Evolutionary conservation across 139 green algal species (phyloP).

Genomic region (Monoraphidium neglectum): DNA sequence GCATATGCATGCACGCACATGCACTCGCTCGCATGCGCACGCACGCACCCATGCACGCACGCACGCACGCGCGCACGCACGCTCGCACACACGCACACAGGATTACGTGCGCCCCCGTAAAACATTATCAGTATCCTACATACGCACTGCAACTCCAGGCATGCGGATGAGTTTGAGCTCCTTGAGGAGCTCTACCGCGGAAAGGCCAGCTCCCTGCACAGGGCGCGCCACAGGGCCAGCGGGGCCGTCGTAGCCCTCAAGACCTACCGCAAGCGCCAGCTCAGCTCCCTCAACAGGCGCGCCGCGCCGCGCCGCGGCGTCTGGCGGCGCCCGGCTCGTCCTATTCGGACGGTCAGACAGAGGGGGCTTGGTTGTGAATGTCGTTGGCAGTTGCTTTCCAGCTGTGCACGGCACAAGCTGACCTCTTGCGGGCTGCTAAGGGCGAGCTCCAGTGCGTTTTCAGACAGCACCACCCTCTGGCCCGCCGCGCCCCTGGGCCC

Average conservation of each 20-base stretch:
- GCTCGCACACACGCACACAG: too few species aligned
- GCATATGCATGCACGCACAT: too few species aligned
- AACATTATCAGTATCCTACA: too few species aligned
- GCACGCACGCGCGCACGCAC: too few species aligned
- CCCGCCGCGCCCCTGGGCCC: too few species aligned
- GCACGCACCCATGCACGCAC: too few species aligned
- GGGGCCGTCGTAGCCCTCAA: conserved; percentile 54
- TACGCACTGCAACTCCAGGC: too few species aligned
- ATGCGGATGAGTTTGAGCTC: conserved; percentile 67
- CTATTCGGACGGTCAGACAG: not conserved
- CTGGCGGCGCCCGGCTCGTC: not conserved
- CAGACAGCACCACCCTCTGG: not conserved
- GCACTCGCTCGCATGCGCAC: too few species aligned
- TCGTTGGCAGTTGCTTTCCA: not conserved
- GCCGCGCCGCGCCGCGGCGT: not conserved
- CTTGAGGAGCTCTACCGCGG: conserved; percentile 76
- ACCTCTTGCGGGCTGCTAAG: not conserved
- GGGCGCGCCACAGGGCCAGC: conserved; percentile 50
- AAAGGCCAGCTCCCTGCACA: conserved; percentile 71
- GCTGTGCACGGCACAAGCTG: not conserved
- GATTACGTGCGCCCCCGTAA: too few species aligned
- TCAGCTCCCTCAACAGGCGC: conserved; percentile 56
- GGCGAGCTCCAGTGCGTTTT: not conserved
- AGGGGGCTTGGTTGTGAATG: not conserved
- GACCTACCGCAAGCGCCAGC: conserved; percentile 55